A percentile compares a stretch with the other conserved stretches of the same genome.
Conservation (phyloP, 2,329 filamentous ascomycete genomes). For the Fusarium equiseti region DNA sequence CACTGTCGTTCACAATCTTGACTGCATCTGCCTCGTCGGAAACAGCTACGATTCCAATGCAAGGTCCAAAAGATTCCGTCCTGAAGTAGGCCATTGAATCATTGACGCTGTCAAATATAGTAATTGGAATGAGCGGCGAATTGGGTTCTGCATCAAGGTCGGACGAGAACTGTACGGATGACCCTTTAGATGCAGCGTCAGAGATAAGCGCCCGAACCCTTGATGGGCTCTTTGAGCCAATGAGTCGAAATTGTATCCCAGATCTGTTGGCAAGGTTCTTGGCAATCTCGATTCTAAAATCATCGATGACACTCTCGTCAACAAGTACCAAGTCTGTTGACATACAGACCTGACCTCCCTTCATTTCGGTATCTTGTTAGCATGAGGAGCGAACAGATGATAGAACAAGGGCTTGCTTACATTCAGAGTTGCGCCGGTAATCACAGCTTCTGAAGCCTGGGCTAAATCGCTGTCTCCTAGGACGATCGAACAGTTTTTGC, state of each 20-base stretch:
- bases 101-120: background rate
- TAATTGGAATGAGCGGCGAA: background rate
- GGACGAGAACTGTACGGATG: background rate
- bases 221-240: background rate
- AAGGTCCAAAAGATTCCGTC: constrained; percentile 55
- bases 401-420: background rate
- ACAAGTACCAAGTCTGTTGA: constrained; percentile 69
- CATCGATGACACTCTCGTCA: background rate
- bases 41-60: constrained; percentile 75
- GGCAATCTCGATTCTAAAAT: background rate
- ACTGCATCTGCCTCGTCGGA: constrained; percentile 77
- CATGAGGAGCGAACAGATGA: background rate
- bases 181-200: background rate
- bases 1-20: constrained; percentile 80
- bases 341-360: constrained; percentile 83
- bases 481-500: constrained; percentile 82
- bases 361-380: background rate
- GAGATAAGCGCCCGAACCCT: background rate
- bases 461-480: constrained; percentile 83
- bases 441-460: constrained; percentile 73
- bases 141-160: background rate
- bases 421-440: constrained; percentile 44
- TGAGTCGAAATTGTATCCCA: background rate
- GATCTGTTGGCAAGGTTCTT: background rate
- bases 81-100: background rate